These are phyloP conservation scores for Chenopodium berlandieri DNA, from an alignment of 148 eudicot species.

Conservation along the genomic window DNA sequence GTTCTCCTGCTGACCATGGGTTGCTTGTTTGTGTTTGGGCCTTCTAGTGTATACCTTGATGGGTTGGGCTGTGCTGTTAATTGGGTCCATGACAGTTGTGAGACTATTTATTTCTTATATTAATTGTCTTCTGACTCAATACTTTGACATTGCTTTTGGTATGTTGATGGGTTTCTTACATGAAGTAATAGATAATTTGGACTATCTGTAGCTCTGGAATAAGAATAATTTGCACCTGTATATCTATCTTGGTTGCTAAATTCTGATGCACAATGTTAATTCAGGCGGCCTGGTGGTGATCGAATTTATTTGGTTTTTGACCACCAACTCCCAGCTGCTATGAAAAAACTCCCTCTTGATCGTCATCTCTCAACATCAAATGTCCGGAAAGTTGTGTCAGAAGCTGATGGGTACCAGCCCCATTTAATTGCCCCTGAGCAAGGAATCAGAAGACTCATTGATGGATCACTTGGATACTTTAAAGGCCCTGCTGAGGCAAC, in stretches of 20 bases:
- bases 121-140: neutral
- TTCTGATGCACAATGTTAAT: constrained; percentile 12
- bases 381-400: constrained; percentile 90
- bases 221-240: neutral
- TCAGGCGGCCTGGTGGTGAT: constrained; percentile 97
- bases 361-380: constrained; percentile 91
- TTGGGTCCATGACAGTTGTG: no score
- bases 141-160: neutral
- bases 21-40: no score
- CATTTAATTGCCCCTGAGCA: constrained; percentile 99
- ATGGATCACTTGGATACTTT: constrained; percentile 97
- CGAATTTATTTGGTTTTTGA: constrained; percentile 95
- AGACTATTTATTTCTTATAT: neutral
- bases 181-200: neutral
- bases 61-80: no score
- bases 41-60: no score
- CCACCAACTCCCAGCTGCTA: constrained; percentile 95
- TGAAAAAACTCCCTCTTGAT: constrained; percentile 97
- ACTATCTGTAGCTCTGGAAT: neutral
- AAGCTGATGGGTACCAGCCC: constrained; percentile 99
- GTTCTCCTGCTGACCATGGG: no score
- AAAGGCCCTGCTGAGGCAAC: constrained; percentile 99
- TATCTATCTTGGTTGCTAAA: neutral
- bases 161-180: neutral
- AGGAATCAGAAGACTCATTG: constrained; percentile 95